Base-by-base conservation (phyloP, 2,329 filamentous ascomycete species). In the Cyclaneusma minus region DNA sequence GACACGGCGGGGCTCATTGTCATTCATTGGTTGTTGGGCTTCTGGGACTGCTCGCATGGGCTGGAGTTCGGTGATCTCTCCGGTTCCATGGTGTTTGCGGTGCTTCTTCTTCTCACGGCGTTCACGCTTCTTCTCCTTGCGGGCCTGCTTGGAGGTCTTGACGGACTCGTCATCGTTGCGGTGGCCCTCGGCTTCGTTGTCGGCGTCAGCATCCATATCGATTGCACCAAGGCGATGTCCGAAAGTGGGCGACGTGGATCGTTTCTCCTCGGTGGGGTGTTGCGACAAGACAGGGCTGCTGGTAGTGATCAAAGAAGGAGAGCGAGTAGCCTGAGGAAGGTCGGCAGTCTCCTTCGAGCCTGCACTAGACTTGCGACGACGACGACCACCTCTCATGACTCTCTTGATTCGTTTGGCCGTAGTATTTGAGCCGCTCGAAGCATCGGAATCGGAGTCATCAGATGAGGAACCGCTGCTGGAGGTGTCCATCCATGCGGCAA, bases 401-500 rank as follows among this genome's bases (percentile, higher is more conserved):
- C 77, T 65, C 50, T 73, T 82, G 49, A 91, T 69, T 29, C 71
- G 71, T 44, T 77, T 80, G 3, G 76, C 71, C 9, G 82, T 79
- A 2, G 75, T 83, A 34, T 71, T 68, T 2, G 77, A 82, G 17
- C 64, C 67, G 3, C 64, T 67, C 5, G 70, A 71, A 25, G 62
- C 63, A 32, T 80, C 78, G 1, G 76, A 80, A 37, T 85, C 79
- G 9, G 69, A 71, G 16, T 67, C 35, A 14, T 37, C 61, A 2
- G 61, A 65, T n/a, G n/a, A n/a, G n/a, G n/a, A n/a, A n/a, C n/a
- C n/a, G n/a, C n/a, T n/a, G 37, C 58, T 64, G 3, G 75, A 80
- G 0, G 72, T 71, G 36, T 89, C 79, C 43, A 93, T 65, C 52
- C 87, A 81, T 16, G 79, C 78, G 11, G 79, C 78, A 8, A 85